phyloP scores from a whole-genome alignment of 2,329 filamentous ascomycete genomes.

The Monosporascus sp. region DNA sequence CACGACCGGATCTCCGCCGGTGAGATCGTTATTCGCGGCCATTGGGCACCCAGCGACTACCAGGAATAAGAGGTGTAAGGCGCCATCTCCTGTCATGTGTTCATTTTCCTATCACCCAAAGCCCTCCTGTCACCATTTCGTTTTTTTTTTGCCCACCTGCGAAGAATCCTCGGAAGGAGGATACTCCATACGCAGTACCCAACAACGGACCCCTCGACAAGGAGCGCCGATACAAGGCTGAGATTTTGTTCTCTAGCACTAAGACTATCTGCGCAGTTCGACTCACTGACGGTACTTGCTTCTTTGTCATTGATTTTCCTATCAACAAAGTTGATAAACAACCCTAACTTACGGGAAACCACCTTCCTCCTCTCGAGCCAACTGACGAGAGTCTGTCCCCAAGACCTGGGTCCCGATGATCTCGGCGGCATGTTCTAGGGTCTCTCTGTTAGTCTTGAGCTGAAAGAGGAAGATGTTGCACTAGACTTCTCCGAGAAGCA shows the following conservation, averaged over 20 bases:
- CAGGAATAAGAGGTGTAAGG: too few relatives aligned
- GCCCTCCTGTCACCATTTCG: too few relatives aligned
- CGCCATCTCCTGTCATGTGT: too few relatives aligned
- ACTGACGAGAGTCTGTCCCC: slow-evolving; percentile 87
- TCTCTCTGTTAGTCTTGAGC: slow-evolving; percentile 77
- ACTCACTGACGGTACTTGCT: slow-evolving; percentile 29
- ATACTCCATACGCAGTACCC: slow-evolving; percentile 4
- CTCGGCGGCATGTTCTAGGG: slow-evolving; percentile 72
- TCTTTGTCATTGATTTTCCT: slow-evolving; percentile 41
- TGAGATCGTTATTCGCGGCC: neutral
- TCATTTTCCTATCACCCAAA: too few relatives aligned
- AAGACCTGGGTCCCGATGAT: slow-evolving; percentile 68
- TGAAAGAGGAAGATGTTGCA: slow-evolving; percentile 83
- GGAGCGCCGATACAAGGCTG: slow-evolving; percentile 31
- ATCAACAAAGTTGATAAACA: slow-evolving; percentile 52
- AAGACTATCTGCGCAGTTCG: too few relatives aligned
- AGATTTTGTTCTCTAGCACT: neutral
- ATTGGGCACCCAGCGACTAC: neutral
- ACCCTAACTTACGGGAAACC: slow-evolving; percentile 87
- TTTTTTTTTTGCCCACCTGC: too few relatives aligned
- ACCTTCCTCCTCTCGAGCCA: slow-evolving; percentile 97
- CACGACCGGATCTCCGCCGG: neutral
- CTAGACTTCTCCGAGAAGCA: slow-evolving; percentile 58
- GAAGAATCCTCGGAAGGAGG: slow-evolving; percentile 15
- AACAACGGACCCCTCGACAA: slow-evolving; percentile 7